Evolutionary conservation across 805 yeast species (phyloP).

Genomic region (Brettanomyces anomalus): DNA sequence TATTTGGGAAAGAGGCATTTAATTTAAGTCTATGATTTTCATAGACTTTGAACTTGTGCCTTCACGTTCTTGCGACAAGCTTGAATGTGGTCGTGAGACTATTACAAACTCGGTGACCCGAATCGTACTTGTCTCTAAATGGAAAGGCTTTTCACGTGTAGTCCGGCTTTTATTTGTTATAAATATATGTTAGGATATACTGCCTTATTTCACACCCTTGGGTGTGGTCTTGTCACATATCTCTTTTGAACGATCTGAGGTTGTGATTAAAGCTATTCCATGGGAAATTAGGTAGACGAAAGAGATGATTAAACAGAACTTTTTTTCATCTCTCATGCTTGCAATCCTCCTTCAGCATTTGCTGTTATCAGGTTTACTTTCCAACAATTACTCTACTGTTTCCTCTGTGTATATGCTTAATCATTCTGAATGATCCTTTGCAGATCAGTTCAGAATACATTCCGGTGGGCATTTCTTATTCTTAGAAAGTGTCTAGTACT

Average conservation of each 20-base stretch:
- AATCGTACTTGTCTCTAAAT: constrained; percentile 27
- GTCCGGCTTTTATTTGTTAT: background rate
- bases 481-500: constrained; percentile 4
- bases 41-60: background rate
- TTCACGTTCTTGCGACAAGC: constrained; percentile 1
- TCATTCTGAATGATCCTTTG: constrained; percentile 20
- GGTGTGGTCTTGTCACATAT: constrained; percentile 1
- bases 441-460: constrained; percentile 19
- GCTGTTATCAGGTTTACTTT: background rate
- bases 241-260: constrained; percentile 7
- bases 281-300: constrained; percentile 16
- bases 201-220: background rate
- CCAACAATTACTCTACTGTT: constrained; percentile 14
- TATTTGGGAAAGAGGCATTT: background rate
- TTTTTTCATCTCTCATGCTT: too few species aligned
- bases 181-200: too few species aligned
- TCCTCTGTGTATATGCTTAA: constrained; percentile 23
- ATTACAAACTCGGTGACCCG: constrained; percentile 20
- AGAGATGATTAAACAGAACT: too few species aligned
- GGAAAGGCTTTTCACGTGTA: constrained; percentile 8
- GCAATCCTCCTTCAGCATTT: constrained; percentile 1
- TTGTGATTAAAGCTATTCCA: constrained; percentile 25
- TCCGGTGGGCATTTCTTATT: background rate
- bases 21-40: background rate
- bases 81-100: constrained; percentile 22